Base-by-base conservation (phyloP, 768 basidiomycete genomes). In the Kwoniella dejecticola region DNA sequence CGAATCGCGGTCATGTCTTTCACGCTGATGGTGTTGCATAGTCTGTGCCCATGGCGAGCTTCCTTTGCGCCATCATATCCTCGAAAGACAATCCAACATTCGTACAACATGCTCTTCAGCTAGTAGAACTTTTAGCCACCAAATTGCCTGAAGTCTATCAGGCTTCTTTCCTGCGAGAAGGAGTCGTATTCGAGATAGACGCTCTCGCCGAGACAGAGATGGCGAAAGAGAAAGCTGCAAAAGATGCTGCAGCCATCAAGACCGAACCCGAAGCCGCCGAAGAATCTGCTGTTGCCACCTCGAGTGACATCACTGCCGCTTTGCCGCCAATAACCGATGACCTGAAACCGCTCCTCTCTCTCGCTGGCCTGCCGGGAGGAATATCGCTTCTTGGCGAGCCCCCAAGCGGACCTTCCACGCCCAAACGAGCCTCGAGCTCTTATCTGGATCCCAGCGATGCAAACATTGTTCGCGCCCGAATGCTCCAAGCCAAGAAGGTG, bases 141-240 rank as follows among this genome's bases (percentile, higher is more conserved):
- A 98, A 96, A 79, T 83, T 92, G 44, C 88, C 91, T 8, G 81
- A 85, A 12, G 84, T 91, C 52, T 98, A 96, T 79, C 87, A 86
- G 72, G 89, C 91, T 17, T 87, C 88, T 0, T 92, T 98, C 83
- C 86, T 90, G 21, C 84, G 94, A 27, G 95, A 99, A 80, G 96
- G 96, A 8, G 96, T 98, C 27, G 87, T 96, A 78, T 90, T 97
- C 78, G 96, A 98, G 77, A 87, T 99, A 36, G 92, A 93, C 67
- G 77, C 81, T 8, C 81, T 94, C 27, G 88, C 91, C 6, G 83
- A 83, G 12, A 84, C 88, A 50, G 74, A 83, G 7, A 81, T 95
- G 33, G 81, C 83, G 4, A 82, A 85, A 0, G 69, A 82, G 13
- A 69, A 68, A 53, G 62, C 57, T 10, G 55, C 66, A 7, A 61